These are phyloP conservation scores for Phialemonium atrogriseum DNA, from an alignment of 2,329 filamentous ascomycete genomes.

Conservation along the genomic window DNA sequence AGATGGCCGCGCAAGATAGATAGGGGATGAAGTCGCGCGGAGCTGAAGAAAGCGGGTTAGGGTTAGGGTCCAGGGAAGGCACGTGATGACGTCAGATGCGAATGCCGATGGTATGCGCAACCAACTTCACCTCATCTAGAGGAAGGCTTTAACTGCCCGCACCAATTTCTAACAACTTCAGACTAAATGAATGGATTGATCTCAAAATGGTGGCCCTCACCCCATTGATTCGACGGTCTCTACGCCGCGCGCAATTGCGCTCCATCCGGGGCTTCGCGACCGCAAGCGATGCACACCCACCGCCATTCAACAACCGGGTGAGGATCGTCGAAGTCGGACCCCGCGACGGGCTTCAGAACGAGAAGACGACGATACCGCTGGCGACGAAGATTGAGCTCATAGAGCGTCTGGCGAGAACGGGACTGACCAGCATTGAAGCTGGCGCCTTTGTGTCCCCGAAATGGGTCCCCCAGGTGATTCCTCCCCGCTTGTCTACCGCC, in stretches of 20 bases:
- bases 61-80: no score
- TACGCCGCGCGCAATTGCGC: conserved; percentile 1
- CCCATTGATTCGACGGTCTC: neutral
- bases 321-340: conserved; percentile 77
- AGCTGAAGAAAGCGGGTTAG: no score
- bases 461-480: conserved; percentile 69
- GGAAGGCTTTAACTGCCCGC: no score
- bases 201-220: conserved; percentile 2
- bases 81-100: no score
- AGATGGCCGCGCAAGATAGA: no score
- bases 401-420: conserved; percentile 57
- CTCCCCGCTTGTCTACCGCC: neutral
- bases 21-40: no score
- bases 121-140: no score
- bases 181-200: no score
- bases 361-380: conserved; percentile 62
- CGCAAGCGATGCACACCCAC: conserved; percentile 18
- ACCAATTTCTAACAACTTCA: no score
- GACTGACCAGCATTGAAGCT: conserved; percentile 66
- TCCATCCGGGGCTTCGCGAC: conserved; percentile 29
- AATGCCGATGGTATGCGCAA: no score
- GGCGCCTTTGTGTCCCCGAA: conserved; percentile 78
- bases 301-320: conserved; percentile 33
- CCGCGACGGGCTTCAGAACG: conserved; percentile 80
- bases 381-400: conserved; percentile 72